Conservation (phyloP, 2,329 filamentous ascomycete species). For the Botrytis aclada region DNA sequence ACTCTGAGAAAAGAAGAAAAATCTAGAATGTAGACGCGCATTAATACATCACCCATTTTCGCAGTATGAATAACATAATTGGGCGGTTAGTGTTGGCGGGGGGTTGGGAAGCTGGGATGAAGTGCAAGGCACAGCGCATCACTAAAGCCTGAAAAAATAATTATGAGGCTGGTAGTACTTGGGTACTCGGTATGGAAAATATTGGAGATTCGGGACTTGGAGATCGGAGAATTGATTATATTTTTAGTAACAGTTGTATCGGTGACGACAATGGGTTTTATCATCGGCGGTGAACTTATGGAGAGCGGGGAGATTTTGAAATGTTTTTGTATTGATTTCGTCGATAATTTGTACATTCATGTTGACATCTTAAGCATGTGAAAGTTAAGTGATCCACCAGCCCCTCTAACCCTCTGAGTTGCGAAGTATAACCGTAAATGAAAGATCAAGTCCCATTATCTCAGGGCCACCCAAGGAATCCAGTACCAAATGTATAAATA, state of each 20-base stretch:
- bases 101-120: conserved; percentile 1
- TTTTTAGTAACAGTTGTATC: background rate
- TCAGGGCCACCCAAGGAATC: background rate
- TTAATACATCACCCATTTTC: background rate
- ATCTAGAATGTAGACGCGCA: background rate
- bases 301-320: background rate
- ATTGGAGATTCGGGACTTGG: background rate
- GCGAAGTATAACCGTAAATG: background rate
- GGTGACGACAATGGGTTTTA: background rate
- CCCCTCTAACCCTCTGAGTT: background rate
- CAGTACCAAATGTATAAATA: background rate
- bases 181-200: background rate
- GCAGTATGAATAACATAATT: conserved; percentile 3
- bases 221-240: background rate
- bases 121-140: conserved; percentile 1
- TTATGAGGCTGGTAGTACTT: background rate
- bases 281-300: background rate
- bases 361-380: background rate
- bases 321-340: conserved; percentile 1
- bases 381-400: background rate
- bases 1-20: background rate
- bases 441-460: background rate
- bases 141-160: background rate
- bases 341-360: conserved; percentile 3
- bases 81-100: background rate